phyloP scores from a whole-genome alignment of 1,284 basidiomycete genomes.

The Malassezia dermatis region DNA sequence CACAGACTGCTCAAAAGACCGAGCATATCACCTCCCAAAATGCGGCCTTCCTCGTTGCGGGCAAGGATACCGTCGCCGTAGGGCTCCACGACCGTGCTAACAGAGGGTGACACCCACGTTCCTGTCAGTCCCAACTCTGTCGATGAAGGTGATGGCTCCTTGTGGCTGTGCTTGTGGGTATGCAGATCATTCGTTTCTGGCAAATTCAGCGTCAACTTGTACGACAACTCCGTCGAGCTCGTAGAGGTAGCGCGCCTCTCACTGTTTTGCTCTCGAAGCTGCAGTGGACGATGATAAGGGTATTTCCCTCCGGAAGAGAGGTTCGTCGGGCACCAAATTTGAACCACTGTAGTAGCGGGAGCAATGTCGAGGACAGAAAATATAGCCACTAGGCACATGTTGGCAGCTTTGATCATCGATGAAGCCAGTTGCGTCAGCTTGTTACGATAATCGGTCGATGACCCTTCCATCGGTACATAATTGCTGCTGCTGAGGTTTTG shows the following conservation, averaged over 20 bases:
- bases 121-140: not conserved
- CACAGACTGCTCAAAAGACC: conserved; percentile 86
- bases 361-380: not conserved
- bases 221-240: not conserved
- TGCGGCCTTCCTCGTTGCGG: conserved; percentile 60
- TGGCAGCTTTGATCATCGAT: not conserved
- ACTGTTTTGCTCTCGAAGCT: not conserved
- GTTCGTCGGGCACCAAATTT: not conserved
- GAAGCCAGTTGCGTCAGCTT: not conserved
- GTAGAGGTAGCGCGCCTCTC: not conserved
- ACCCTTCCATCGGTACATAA: not conserved
- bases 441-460: not conserved
- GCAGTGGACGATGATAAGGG: not conserved
- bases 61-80: not conserved
- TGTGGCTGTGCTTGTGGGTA: not conserved
- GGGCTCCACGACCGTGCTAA: not conserved
- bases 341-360: not conserved
- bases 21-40: conserved; percentile 78
- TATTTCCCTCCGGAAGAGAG: not conserved
- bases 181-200: not conserved
- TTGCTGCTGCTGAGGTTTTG: not conserved
- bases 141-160: not conserved
- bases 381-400: not conserved
- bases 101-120: not conserved
- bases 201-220: not conserved